A percentile compares a stretch with the other conserved stretches of the same genome.
Conservation (phyloP, 2,329 filamentous ascomycete genomes). For the Rhexocercosporidium sp. region DNA sequence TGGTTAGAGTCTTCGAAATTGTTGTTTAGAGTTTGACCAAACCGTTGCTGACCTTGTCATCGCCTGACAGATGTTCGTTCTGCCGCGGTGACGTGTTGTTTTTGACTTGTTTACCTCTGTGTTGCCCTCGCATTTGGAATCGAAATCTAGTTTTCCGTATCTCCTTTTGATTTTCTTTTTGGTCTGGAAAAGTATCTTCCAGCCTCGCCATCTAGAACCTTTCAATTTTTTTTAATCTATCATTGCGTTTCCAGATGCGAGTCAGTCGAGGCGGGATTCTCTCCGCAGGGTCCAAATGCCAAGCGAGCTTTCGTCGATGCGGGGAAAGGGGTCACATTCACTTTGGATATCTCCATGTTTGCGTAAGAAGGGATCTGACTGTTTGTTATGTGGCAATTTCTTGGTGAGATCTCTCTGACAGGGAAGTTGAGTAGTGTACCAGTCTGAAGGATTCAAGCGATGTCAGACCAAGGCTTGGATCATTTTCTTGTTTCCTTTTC, state of each 20-base stretch:
- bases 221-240: background rate
- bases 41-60: background rate
- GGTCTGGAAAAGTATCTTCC: background rate
- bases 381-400: background rate
- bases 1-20: conserved; percentile 2
- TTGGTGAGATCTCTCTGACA: background rate
- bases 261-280: conserved; percentile 7
- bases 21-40: background rate
- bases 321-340: background rate
- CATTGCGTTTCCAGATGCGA: background rate
- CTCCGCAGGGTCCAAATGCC: conserved; percentile 1
- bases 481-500: conserved; percentile 4
- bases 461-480: background rate
- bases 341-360: background rate
- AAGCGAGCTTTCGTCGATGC: background rate
- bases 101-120: background rate
- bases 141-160: background rate
- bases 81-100: background rate
- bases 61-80: background rate
- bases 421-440: background rate
- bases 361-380: too few relatives aligned
- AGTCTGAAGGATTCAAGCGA: background rate
- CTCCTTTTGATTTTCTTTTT: background rate
- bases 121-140: background rate
- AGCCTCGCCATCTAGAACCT: background rate